These are phyloP conservation scores for Plasmodium sp. DNA, from an alignment of 169 alveolate species.

Conservation along the genomic window DNA sequence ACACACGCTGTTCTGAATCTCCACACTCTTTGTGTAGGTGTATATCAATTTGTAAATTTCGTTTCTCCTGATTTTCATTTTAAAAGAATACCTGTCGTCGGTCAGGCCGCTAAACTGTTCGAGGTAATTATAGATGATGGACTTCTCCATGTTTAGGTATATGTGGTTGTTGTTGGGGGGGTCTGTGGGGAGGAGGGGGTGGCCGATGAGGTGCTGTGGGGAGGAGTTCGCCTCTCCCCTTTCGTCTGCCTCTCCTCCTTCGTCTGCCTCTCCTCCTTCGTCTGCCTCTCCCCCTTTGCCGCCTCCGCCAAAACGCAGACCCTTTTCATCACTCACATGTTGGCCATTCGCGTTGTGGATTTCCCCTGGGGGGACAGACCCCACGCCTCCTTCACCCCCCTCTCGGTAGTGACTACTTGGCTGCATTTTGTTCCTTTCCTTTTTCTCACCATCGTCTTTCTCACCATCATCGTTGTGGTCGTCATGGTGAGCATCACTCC, in stretches of 20 bases:
- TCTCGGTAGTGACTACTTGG: neutral
- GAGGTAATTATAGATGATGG: constrained; percentile 19
- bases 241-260: neutral
- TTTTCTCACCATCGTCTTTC: neutral
- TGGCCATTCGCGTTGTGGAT: neutral
- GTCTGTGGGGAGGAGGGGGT: neutral
- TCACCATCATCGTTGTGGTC: neutral
- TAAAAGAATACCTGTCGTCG: constrained; percentile 11
- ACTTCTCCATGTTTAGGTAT: constrained; percentile 1
- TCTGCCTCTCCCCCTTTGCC: neutral
- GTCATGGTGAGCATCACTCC: neutral
- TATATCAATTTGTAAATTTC: constrained; percentile 38
- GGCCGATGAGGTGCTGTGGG: neutral
- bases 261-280: neutral
- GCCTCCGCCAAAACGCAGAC: neutral
- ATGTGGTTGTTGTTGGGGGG: neutral
- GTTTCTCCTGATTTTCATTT: constrained; percentile 40
- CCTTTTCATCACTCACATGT: neutral
- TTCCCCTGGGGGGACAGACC: neutral
- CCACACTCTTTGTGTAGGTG: constrained; percentile 33
- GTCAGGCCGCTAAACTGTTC: neutral
- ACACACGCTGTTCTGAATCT: constrained; percentile 9
- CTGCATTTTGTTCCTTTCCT: neutral
- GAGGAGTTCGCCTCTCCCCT: neutral
- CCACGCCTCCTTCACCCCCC: neutral